Base-by-base conservation (phyloP, 768 basidiomycete species). In the Hygrocybe coccinea region DNA sequence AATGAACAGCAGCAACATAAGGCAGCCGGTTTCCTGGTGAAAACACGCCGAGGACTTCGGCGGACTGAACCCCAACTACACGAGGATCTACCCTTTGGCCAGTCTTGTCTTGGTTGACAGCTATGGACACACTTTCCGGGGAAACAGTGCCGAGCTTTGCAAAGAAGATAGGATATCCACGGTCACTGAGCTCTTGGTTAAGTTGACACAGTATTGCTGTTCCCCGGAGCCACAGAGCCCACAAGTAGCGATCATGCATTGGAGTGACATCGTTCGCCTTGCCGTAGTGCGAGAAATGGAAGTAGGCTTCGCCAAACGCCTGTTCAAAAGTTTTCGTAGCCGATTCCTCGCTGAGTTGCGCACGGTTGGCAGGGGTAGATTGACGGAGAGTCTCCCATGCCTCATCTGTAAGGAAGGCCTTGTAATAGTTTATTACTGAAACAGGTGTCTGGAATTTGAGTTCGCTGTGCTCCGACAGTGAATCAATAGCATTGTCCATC, bases 1-100 rank as follows among this genome's bases (percentile, higher is more conserved):
- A 58, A 51, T 62, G 60, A 11, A 62, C 60, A 6, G 60, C 50
- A 17, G 56, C 44, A 15, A 62, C 59, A 47, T 62, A 62, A 33
- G 56, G 61, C 38, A 61, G 36, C 36, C 15, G 10, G 50, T 52
- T 35, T 14, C 50, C 50, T 9, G 35, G 11, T 22, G 50, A 52
- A 52, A 52, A 52, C 7, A 52, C 7, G 15, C n/a, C 29, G 14
- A 52, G 33, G 34, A 6, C 19, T 38, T 52, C 50, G 22, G 50
- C 50, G 21, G 50, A 52, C 21, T 52, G 50, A 52, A 52, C 36
- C 7, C 15, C 14, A 22, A 52, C 35, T 5, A 9, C 15, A 17
- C 8, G 33, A 39, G 50, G 50, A 38, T 52, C 21, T 21, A 22
- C 36, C 33, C 11, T 36, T 11, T 14, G 50, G 37, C 50, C 36